phyloP scores from a whole-genome alignment of 257 asterid genomes.

The Petunia secreta region DNA sequence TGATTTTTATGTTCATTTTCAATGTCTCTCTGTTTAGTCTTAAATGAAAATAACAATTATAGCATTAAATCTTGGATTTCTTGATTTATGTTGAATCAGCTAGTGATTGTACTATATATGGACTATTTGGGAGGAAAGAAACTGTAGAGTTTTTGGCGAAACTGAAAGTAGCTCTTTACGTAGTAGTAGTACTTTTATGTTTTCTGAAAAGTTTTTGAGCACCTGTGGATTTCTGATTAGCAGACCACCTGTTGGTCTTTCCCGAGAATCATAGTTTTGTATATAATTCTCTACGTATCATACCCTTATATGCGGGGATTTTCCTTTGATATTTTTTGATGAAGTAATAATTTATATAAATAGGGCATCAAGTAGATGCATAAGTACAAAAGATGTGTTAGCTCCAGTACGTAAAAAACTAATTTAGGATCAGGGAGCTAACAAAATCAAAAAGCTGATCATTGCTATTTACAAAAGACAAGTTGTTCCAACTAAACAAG shows the following conservation, averaged over 20 bases:
- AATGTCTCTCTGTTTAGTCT: slow-evolving; percentile 24
- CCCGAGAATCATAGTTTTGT: background rate
- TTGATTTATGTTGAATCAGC: background rate
- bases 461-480: too few species aligned
- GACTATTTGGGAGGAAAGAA: background rate
- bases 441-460: too few species aligned
- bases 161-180: background rate
- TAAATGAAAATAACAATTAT: slow-evolving; percentile 3
- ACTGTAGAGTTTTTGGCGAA: background rate
- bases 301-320: background rate
- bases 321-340: background rate
- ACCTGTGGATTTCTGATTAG: background rate
- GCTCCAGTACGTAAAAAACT: too few species aligned
- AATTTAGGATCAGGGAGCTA: too few species aligned
- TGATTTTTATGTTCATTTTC: background rate
- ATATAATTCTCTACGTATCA: background rate
- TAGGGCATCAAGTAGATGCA: too few species aligned
- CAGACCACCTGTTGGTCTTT: background rate
- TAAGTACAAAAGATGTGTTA: too few species aligned
- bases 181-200: background rate
- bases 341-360: background rate
- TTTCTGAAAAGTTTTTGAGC: background rate
- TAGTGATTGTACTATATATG: background rate
- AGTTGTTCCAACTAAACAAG: too few species aligned
- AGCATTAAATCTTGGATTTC: background rate